These are phyloP conservation scores for Leccinum subtestaceum DNA, from an alignment of 768 basidiomycete species.

Conservation along the genomic window DNA sequence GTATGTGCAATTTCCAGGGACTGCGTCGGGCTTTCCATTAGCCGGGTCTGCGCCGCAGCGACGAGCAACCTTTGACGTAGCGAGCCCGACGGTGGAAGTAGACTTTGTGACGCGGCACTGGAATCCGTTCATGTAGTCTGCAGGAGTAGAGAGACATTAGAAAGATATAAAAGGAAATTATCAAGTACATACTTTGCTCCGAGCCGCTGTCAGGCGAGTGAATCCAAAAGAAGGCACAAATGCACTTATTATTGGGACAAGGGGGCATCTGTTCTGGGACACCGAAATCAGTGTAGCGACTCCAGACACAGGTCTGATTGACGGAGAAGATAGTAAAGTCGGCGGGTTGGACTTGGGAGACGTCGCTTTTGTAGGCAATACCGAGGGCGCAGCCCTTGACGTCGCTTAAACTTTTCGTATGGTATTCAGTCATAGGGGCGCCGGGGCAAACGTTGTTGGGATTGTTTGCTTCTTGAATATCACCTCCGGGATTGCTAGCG, in stretches of 20 bases:
- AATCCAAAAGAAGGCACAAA: conserved; percentile 75
- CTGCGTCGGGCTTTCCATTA: conserved; percentile 41
- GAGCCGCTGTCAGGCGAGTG: conserved; percentile 59
- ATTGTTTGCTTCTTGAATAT: conserved; percentile 46
- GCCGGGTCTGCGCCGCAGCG: conserved; percentile 61
- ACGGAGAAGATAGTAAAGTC: conserved; percentile 75
- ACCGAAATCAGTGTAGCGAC: conserved; percentile 62
- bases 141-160: neutral
- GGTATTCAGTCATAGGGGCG: conserved; percentile 43
- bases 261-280: conserved; percentile 68
- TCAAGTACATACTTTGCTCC: conserved; percentile 53
- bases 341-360: conserved; percentile 51
- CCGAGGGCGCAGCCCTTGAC: conserved; percentile 65
- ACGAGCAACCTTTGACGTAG: conserved; percentile 55
- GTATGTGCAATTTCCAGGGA: conserved; percentile 66
- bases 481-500: conserved; percentile 48
- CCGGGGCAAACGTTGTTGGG: conserved; percentile 54
- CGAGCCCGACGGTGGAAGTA: conserved; percentile 50
- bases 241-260: conserved; percentile 61
- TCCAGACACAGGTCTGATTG: conserved; percentile 76
- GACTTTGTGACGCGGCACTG: conserved; percentile 58
- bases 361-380: conserved; percentile 73
- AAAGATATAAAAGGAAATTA: neutral
- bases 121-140: conserved; percentile 77
- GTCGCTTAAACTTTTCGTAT: conserved; percentile 54